Evolutionary conservation across 1,284 basidiomycete genomes (phyloP), one percentile per base, ranked within the genome.

Genomic region (Puccinia triticina): DNA sequence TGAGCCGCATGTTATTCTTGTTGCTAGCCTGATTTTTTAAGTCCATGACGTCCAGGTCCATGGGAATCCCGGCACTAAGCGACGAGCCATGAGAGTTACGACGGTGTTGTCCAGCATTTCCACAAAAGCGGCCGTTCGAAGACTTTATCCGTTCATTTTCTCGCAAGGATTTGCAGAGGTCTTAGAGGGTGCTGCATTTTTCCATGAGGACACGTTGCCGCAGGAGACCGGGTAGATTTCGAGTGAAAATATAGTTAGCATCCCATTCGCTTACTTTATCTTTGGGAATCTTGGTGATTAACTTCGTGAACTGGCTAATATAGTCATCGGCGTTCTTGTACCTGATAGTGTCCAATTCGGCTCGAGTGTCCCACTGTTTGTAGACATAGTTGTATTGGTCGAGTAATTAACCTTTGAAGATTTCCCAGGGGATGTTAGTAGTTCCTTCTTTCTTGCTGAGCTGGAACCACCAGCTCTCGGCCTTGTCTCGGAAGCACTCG

Each of bases 31-130:
- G 18, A n/a, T 12, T 69, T 46, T 1, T 29, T 26, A 48, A 69
- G 50, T 74, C 50, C 2, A 74, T 16, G 26, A 23, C 55, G 37
- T 55, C 48, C 26, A 74, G 16, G 23, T 74, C 72, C 72, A 74
- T 74, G 14, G 72, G 48, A 3, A 34, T 18, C 2, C 46, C 23
- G n/a, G 40, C 10, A n/a, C 43, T 48, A 2, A 37, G 5, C 5
- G 64, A n/a, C 0, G 66, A n/a, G 0, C n/a, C 23, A 0, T 57
- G 55, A n/a, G 55, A 29, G 5, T 8, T 5, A 10, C 34, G 61
- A 2, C 61, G 34, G 34, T 40, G 59, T 34, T 14, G 61, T 16
- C 21, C n/a, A n/a, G n/a, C n/a, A n/a, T n/a, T n/a, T n/a, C 61
- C 32, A 18, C 32, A 4, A 64, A 34, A 29, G 3, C 26, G 18